Evolutionary conservation across 495 filamentous ascomycete species (phyloP).

Genomic region (Aspergillus leporis): DNA sequence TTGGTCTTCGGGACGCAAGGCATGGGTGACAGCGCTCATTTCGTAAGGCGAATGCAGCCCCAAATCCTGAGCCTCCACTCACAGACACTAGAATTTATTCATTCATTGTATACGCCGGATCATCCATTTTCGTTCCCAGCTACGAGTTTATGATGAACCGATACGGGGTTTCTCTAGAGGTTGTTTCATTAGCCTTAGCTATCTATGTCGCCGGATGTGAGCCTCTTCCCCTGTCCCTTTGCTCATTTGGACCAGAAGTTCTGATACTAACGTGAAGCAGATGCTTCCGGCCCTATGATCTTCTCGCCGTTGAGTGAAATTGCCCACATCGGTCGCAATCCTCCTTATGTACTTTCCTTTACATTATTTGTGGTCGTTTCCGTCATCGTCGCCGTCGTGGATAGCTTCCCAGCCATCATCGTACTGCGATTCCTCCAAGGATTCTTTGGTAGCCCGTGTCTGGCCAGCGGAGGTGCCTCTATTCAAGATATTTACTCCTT

Average conservation of each 20-base stretch:
- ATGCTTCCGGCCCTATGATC: conserved; percentile 35
- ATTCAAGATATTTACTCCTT: conserved; percentile 50
- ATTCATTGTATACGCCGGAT: conserved; percentile 1
- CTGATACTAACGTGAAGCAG: background rate
- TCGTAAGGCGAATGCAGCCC: background rate
- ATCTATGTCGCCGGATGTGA: conserved; percentile 7
- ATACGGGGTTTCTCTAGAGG: background rate
- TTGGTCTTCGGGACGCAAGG: conserved; percentile 1
- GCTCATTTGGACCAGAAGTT: background rate
- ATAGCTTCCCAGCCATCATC: conserved; percentile 40
- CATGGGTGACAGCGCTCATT: background rate
- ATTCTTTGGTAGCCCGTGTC: conserved; percentile 49
- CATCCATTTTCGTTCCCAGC: background rate
- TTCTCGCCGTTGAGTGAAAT: conserved; percentile 49
- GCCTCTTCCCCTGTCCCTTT: background rate
- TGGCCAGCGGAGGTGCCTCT: conserved; percentile 54
- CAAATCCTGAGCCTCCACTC: background rate
- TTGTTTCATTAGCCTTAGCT: background rate
- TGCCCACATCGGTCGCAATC: conserved; percentile 45
- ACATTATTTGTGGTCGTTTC: conserved; percentile 44
- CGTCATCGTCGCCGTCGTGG: conserved; percentile 28
- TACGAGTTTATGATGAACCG: background rate
- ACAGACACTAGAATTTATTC: background rate
- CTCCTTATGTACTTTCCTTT: conserved; percentile 45
- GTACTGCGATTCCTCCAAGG: conserved; percentile 50